Evolutionary conservation across 2,329 filamentous ascomycete genomes (phyloP).

Genomic region (Paracoccidioides lutzii): DNA sequence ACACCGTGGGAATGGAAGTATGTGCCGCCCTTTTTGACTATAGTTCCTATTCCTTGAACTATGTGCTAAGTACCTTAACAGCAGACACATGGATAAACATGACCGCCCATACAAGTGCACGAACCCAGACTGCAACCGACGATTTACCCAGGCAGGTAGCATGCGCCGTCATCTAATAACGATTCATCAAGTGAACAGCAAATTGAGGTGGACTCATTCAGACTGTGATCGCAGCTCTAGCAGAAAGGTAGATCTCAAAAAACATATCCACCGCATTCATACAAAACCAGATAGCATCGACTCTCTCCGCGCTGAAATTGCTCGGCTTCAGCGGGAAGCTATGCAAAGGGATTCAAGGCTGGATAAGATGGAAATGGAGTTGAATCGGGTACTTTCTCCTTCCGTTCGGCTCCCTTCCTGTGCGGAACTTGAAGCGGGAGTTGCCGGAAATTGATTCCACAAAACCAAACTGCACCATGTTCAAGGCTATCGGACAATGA

Average conservation of each 20-base stretch:
- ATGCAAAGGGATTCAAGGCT: background rate
- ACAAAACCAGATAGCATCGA: slow-evolving; percentile 19
- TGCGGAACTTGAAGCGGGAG: background rate
- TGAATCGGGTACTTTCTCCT: background rate
- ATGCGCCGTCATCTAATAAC: slow-evolving; percentile 82
- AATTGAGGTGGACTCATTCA: slow-evolving; percentile 71
- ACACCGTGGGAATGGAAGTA: slow-evolving; percentile 92
- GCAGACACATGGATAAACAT: slow-evolving; percentile 98
- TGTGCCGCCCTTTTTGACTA: slow-evolving; percentile 24
- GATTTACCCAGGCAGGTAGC: slow-evolving; percentile 89
- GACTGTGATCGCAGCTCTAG: slow-evolving; percentile 86
- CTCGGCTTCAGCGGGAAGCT: background rate
- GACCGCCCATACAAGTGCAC: slow-evolving; percentile 82
- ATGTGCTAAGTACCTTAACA: slow-evolving; percentile 24
- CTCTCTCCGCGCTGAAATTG: background rate
- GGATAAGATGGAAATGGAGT: background rate
- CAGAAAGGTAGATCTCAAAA: slow-evolving; percentile 82
- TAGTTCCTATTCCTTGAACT: background rate
- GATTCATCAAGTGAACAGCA: slow-evolving; percentile 80
- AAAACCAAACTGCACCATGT: background rate
- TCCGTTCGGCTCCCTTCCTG: background rate
- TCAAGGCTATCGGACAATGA: background rate
- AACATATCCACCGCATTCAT: slow-evolving; percentile 85
- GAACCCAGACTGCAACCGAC: slow-evolving; percentile 75
- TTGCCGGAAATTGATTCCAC: background rate